Evolutionary conservation across 768 basidiomycete genomes (phyloP).

Genomic region (Kwoniella sp.): DNA sequence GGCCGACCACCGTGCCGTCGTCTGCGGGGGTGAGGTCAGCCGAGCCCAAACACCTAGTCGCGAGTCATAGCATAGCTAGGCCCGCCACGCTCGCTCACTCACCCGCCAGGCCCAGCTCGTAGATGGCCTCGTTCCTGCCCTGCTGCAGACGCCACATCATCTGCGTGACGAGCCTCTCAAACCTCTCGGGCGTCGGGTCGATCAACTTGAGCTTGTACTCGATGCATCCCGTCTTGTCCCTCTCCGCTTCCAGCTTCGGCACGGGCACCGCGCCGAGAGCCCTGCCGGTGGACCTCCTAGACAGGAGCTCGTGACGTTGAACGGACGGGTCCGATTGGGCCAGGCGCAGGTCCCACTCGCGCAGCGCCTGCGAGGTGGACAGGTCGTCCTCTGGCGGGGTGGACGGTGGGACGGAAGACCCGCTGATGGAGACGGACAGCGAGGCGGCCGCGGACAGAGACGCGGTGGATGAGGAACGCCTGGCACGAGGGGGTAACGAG

Average conservation of each 20-base stretch:
- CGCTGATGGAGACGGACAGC: neutral
- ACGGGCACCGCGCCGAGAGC: neutral
- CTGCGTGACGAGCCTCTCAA: constrained; percentile 73
- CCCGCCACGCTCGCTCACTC: too few relatives aligned
- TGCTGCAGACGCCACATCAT: constrained; percentile 90
- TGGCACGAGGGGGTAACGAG: constrained; percentile 12
- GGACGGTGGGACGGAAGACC: neutral
- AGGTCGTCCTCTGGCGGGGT: too few relatives aligned
- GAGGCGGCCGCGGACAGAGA: constrained; percentile 5
- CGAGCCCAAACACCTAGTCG: neutral
- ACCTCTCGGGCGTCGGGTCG: constrained; percentile 58
- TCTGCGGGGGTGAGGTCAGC: constrained; percentile 54
- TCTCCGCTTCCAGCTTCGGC: constrained; percentile 41
- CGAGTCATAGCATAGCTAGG: too few relatives aligned
- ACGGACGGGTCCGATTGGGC: constrained; percentile 16
- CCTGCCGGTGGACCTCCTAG: too few relatives aligned
- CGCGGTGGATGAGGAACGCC: constrained; percentile 1
- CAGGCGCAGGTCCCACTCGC: constrained; percentile 30
- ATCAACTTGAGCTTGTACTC: constrained; percentile 93
- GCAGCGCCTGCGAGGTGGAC: constrained; percentile 24
- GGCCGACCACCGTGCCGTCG: constrained; percentile 78
- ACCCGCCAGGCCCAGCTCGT: constrained; percentile 66
- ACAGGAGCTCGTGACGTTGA: constrained; percentile 26
- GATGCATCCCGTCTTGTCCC: constrained; percentile 65
- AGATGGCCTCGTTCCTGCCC: constrained; percentile 77